Base-by-base conservation (phyloP, 1,139 yeast genomes). In the Hemisphaericaspora xylofermentans region DNA sequence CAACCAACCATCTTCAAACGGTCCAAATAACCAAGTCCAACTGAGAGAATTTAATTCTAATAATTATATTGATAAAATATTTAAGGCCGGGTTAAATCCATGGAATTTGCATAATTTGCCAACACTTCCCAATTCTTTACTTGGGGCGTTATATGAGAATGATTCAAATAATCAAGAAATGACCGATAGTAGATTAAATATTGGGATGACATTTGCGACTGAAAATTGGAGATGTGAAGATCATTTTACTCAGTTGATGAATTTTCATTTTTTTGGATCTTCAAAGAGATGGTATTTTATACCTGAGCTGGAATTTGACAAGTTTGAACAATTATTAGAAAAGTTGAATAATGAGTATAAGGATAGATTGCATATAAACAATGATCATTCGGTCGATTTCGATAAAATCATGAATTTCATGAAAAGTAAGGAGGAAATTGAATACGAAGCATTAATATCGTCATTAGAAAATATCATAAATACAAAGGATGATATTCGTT, bases 141-240 rank as follows among this genome's bases (percentile, higher is more conserved):
- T 71, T 29, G 68, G 71, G 0, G 69, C 66, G 0, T 57, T 70
- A 7, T 45, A 56, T 3, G 72, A 65, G 14, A 39, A 42, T 14
- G 76, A 71, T 43, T 27, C 83, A 37, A 71, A 72, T 57, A 72
- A 78, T 51, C 54, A 61, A 41, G 61, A 66, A 39, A 48, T 74
- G 12, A 43, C 61, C 16, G 59, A 52, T 24, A 59, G 75, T 0
- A 54, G 61, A 17, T 42, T 68, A 25, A 63, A 62, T 41, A 60
- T 71, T 7, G 88, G 86, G 1, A 82, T 82, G 86, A 67, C 84
- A 17, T 84, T 82, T 52, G 77, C 89, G 34, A 71, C 84, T 2
- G 80, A 81, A 45, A 78, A 84, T 50, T 89, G 95, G 95, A 73
- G 71, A 41, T 66, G 78, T 41, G 94, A 85, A 53, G 96, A 88